A percentile compares a stretch with the other conserved stretches of the same genome.
These are phyloP conservation scores for Dioszegia hungarica DNA, from an alignment of 768 basidiomycete species.

Conservation along the genomic window DNA sequence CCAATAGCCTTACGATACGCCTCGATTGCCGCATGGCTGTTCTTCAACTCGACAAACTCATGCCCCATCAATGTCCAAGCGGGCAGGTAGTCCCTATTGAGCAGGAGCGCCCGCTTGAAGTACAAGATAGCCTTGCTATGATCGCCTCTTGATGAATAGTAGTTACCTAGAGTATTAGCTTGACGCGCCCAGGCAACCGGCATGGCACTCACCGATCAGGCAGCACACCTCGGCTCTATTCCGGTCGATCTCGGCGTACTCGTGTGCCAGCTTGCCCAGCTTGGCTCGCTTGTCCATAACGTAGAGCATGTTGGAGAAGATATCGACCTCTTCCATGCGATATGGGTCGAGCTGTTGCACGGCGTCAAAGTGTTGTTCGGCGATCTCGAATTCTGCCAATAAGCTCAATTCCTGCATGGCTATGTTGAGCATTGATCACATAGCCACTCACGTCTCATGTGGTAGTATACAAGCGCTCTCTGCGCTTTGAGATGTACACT, in stretches of 20 bases:
- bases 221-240: conserved; percentile 95
- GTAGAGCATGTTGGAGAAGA: conserved; percentile 94
- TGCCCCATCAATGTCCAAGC: conserved; percentile 99
- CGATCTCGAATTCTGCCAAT: conserved; percentile 72
- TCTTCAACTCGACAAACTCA: conserved; percentile 98
- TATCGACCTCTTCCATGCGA: conserved; percentile 89
- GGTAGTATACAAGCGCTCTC: conserved; percentile 79
- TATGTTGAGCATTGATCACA: background rate
- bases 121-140: conserved; percentile 95
- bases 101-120: conserved; percentile 87
- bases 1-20: conserved; percentile 93
- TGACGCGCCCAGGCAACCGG: too few species aligned
- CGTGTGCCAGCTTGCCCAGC: conserved; percentile 83
- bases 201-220: conserved; percentile 75
- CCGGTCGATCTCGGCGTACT: conserved; percentile 81
- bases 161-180: conserved; percentile 65
- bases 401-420: background rate
- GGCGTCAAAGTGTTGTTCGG: conserved; percentile 76
- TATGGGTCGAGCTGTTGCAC: conserved; percentile 76
- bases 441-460: conserved; percentile 68
- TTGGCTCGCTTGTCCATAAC: conserved; percentile 85
- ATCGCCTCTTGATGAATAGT: conserved; percentile 86
- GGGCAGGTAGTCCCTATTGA: conserved; percentile 88
- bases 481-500: conserved; percentile 83
- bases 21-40: conserved; percentile 97